Percentiles rank a stretch among this genome's conserved stretches.
Evolutionary conservation across 1,284 basidiomycete species (phyloP).

Genomic region (Fomitopsis betulina): DNA sequence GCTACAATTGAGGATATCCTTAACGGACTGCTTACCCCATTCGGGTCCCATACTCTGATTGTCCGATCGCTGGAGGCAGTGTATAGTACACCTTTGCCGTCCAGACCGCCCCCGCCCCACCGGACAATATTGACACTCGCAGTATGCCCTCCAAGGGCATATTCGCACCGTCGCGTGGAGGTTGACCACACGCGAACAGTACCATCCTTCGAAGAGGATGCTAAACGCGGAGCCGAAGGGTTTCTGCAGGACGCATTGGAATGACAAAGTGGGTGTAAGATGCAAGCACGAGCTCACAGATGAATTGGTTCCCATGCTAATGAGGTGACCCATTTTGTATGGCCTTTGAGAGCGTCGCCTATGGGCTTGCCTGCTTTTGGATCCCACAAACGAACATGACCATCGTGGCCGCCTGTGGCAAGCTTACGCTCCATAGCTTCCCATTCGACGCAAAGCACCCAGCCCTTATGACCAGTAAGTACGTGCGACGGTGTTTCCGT

Average conservation of each 20-base stretch:
- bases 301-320: conserved; percentile 97
- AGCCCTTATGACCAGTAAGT: conserved; percentile 86
- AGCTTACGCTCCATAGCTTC: conserved; percentile 87
- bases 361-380: conserved; percentile 82
- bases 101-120: conserved; percentile 83
- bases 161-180: conserved; percentile 69
- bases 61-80: conserved; percentile 94
- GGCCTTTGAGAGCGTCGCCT: conserved; percentile 85
- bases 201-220: conserved; percentile 94
- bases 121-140: conserved; percentile 94
- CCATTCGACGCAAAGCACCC: conserved; percentile 98
- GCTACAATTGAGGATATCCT: background rate
- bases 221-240: conserved; percentile 74
- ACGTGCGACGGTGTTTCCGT: conserved; percentile 91
- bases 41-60: conserved; percentile 91
- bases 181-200: conserved; percentile 94
- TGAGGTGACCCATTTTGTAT: conserved; percentile 97
- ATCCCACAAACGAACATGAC: conserved; percentile 86
- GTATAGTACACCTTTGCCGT: conserved; percentile 78
- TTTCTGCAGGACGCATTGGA: conserved; percentile 43
- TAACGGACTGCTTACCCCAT: conserved; percentile 46
- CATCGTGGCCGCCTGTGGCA: conserved; percentile 90
- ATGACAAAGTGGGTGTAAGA: background rate
- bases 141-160: conserved; percentile 89
- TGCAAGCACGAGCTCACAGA: conserved; percentile 44